Evolutionary conservation across 2,329 filamentous ascomycete genomes (phyloP).

Genomic region (Chalaropsis ovoidea): DNA sequence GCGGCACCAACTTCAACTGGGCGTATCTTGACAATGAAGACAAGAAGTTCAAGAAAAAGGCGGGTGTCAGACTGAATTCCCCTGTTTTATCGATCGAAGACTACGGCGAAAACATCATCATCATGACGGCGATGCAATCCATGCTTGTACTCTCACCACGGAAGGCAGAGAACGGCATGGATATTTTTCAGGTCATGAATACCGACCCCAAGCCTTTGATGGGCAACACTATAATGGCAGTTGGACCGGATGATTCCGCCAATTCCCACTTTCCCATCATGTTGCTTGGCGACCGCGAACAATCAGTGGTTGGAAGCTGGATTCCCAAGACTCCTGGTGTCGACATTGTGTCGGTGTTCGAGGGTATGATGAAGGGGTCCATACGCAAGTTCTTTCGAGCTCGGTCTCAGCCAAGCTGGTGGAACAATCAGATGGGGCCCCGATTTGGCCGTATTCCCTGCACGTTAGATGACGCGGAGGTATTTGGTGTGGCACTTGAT

Average conservation of each 20-base stretch:
- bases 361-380: slow-evolving; percentile 46
- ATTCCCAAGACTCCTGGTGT: slow-evolving; percentile 37
- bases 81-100: slow-evolving; percentile 42
- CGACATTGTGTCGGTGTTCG: slow-evolving; percentile 43
- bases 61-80: slow-evolving; percentile 43
- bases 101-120: slow-evolving; percentile 41
- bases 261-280: slow-evolving; percentile 35
- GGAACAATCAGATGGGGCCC: slow-evolving; percentile 31
- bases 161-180: background rate
- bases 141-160: slow-evolving; percentile 36
- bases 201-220: slow-evolving; percentile 14
- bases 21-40: slow-evolving; percentile 43
- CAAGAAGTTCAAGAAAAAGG: slow-evolving; percentile 42
- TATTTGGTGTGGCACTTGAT: slow-evolving; percentile 57
- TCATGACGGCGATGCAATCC: slow-evolving; percentile 46
- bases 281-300: slow-evolving; percentile 41
- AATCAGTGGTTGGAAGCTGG: slow-evolving; percentile 43
- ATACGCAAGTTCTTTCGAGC: slow-evolving; percentile 48
- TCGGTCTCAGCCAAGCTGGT: slow-evolving; percentile 45
- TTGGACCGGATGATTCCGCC: slow-evolving; percentile 32
- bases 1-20: slow-evolving; percentile 46
- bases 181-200: slow-evolving; percentile 9
- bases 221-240: slow-evolving; percentile 37
- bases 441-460: slow-evolving; percentile 39
- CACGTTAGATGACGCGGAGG: slow-evolving; percentile 39